Base-by-base conservation (phyloP, 2,329 filamentous ascomycete genomes). In the Aspergillus thermomutatus region DNA sequence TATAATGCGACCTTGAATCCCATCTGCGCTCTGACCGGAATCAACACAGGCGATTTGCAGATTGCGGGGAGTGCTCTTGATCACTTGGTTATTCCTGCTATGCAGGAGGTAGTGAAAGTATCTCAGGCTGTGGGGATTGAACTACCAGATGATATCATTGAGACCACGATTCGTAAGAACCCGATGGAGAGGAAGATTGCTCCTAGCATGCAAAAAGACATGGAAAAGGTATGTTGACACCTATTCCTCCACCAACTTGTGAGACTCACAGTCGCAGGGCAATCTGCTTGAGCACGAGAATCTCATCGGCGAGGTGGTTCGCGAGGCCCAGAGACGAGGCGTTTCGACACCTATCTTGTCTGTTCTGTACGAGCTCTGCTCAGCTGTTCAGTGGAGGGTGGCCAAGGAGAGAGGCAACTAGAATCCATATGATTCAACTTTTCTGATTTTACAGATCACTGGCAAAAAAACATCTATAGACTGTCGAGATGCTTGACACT, bases 1-100 rank as follows among this genome's bases (percentile, higher is more conserved):
- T 79, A 77, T 60, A 80, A 79, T 58, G 78, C 82, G 0, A 79
- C 75, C 25, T 75, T 82, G 62, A 85, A 85, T 61, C 75, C 82
- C 0, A 77, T 84, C 23, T 80, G 77, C 43, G 78, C 82, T 0
- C 73, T 85, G 25, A 75, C 79, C 0, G 74, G 76, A 2, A 69
- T 84, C 58, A 82, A 85, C 62, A 81, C 80, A 0, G 75, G 77
- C 2, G 72, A 80, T 11, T 75, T 86, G 50, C 75, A 80, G 25
- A 70, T 83, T 41, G 71, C 74, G 14, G 74, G 74, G 28, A 60
- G 31, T 37, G 31, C 74, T 1, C 67, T 84, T 4, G 75, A 81
- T 17, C 75, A 75, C 2, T 63, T 86, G 34, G 75, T 86, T 3
- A 61, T 69, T 19, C 83, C 83, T 3, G 79, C 79, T 0, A 86